Percentiles rank a stretch among this genome's conserved stretches.
Evolutionary conservation across 805 yeast genomes (phyloP).

Genomic region (Ogataea naganishii): DNA sequence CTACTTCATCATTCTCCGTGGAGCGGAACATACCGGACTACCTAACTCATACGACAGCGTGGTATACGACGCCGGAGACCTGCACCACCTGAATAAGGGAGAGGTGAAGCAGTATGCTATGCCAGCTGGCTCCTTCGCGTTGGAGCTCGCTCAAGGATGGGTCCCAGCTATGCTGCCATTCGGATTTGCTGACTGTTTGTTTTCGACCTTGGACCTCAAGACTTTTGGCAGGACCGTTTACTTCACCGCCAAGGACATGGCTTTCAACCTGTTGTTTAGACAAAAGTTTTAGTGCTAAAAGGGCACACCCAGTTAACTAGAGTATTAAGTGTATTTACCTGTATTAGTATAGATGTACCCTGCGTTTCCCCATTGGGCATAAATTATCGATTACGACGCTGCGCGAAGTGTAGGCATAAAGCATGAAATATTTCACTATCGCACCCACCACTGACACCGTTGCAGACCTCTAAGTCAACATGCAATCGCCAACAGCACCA

Average conservation of each 20-base stretch:
- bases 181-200: constrained; percentile 74
- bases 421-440: too few relatives aligned
- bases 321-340: too few relatives aligned
- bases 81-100: constrained; percentile 73
- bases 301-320: too few relatives aligned
- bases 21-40: constrained; percentile 66
- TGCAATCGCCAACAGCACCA: too few relatives aligned
- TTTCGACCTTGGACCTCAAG: constrained; percentile 71
- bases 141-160: constrained; percentile 98
- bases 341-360: too few relatives aligned
- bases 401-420: too few relatives aligned
- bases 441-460: too few relatives aligned
- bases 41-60: constrained; percentile 59
- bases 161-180: constrained; percentile 97
- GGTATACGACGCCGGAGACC: constrained; percentile 79
- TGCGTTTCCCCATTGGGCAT: too few relatives aligned
- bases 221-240: constrained; percentile 63
- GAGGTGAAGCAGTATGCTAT: constrained; percentile 74
- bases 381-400: too few relatives aligned
- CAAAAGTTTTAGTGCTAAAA: too few relatives aligned
- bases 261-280: constrained; percentile 52
- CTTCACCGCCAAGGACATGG: constrained; percentile 75
- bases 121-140: constrained; percentile 77
- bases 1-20: constrained; percentile 83
- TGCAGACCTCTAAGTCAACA: too few relatives aligned